Percentiles rank a stretch among this genome's conserved stretches.
These are phyloP conservation scores for Amauroascus verrucosus DNA, from an alignment of 2,329 filamentous ascomycete species.

Conservation along the genomic window DNA sequence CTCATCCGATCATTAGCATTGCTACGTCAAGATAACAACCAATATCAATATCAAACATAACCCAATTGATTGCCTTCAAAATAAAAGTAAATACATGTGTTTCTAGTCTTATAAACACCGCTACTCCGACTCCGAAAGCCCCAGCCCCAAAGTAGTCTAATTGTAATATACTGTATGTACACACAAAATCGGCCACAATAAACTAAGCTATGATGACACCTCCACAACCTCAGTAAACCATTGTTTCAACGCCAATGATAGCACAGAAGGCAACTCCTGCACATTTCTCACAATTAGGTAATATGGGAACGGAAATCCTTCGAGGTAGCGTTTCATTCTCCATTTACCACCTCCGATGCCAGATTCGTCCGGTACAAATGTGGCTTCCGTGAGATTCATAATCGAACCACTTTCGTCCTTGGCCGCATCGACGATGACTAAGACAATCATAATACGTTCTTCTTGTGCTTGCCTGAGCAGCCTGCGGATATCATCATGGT, in stretches of 20 bases:
- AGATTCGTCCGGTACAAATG: constrained; percentile 60
- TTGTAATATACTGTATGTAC: not conserved
- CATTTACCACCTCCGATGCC: constrained; percentile 53
- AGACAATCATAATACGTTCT: constrained; percentile 94
- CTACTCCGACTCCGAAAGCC: not conserved
- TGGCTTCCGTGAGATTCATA: constrained; percentile 76
- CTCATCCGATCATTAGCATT: too few species aligned
- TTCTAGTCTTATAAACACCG: not conserved
- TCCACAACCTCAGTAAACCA: constrained; percentile 75
- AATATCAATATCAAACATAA: not conserved
- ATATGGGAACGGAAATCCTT: constrained; percentile 93
- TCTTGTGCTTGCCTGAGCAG: constrained; percentile 81
- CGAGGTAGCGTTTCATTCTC: constrained; percentile 80
- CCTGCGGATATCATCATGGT: constrained; percentile 71
- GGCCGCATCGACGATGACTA: constrained; percentile 78
- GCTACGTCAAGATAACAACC: too few species aligned
- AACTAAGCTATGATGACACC: constrained; percentile 27
- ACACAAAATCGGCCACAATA: not conserved
- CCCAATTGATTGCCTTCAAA: not conserved
- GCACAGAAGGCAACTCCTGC: constrained; percentile 74
- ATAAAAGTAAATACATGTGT: too few species aligned
- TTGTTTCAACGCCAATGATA: constrained; percentile 80
- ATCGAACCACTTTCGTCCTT: constrained; percentile 46
- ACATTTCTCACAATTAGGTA: constrained; percentile 92
- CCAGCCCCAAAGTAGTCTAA: not conserved